Percentiles rank a stretch among this genome's conserved stretches.
Evolutionary conservation across 495 filamentous ascomycete species (phyloP).

Genomic region (Aspergillus carlsbadensis): DNA sequence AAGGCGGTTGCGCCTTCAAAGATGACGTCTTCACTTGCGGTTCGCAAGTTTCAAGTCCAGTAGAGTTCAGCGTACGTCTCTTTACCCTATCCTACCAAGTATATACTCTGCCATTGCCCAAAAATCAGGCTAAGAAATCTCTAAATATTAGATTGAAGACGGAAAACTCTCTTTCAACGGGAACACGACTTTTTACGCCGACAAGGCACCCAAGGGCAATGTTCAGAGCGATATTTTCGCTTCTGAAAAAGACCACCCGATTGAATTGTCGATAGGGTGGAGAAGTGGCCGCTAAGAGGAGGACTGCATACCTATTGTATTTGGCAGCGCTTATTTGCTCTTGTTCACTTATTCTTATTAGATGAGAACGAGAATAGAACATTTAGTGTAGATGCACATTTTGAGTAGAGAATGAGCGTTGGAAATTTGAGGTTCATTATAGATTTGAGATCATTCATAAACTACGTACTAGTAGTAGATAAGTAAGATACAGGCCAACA

Average conservation of each 20-base stretch:
- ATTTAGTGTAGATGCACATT: neutral
- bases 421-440: neutral
- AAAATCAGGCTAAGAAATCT: no score
- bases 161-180: slow-evolving; percentile 47
- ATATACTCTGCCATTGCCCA: no score
- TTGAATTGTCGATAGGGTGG: slow-evolving; percentile 43
- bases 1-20: slow-evolving; percentile 55
- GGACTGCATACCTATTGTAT: no score
- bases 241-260: slow-evolving; percentile 32
- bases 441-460: slow-evolving; percentile 5
- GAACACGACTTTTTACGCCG: slow-evolving; percentile 56
- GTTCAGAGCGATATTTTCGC: slow-evolving; percentile 40
- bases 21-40: slow-evolving; percentile 52
- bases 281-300: neutral
- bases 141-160: slow-evolving; percentile 26
- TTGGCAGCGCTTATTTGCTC: no score
- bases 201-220: slow-evolving; percentile 53
- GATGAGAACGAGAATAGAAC: no score
- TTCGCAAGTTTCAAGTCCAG: slow-evolving; percentile 37
- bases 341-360: no score
- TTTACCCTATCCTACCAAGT: neutral
- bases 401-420: no score
- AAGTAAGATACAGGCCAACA: slow-evolving; percentile 7
- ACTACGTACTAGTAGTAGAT: neutral
- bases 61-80: slow-evolving; percentile 43